Evolutionary conservation across 768 basidiomycete species (phyloP).

Genomic region (Paxillus ammoniavirescens): DNA sequence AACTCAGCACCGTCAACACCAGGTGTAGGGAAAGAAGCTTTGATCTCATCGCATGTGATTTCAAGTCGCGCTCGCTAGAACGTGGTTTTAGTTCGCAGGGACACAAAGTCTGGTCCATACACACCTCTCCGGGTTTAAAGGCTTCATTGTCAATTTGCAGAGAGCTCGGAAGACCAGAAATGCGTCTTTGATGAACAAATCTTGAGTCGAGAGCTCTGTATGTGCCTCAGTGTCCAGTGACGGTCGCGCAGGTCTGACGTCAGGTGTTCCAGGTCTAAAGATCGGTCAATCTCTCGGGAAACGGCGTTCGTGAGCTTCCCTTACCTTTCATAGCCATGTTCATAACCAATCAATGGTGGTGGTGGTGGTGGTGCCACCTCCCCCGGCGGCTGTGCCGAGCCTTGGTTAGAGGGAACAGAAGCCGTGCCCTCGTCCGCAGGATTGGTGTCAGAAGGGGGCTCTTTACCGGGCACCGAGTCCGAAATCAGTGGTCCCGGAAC

Average conservation of each 20-base stretch:
- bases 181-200: constrained; percentile 94
- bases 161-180: constrained; percentile 96
- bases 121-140: constrained; percentile 89
- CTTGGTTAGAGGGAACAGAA: constrained; percentile 3
- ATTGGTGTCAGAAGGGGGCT: constrained; percentile 1
- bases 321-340: constrained; percentile 20
- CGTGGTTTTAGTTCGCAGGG: constrained; percentile 12
- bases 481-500: constrained; percentile 1
- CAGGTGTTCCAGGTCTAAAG: constrained; percentile 11
- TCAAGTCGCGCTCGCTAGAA: constrained; percentile 87
- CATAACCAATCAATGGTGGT: constrained; percentile 2
- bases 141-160: constrained; percentile 98
- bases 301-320: not conserved
- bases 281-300: constrained; percentile 1
- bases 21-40: constrained; percentile 94
- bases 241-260: constrained; percentile 24
- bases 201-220: constrained; percentile 67
- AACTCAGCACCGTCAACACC: constrained; percentile 86
- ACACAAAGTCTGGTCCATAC: constrained; percentile 15
- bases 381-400: not conserved
- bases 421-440: not conserved
- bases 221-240: constrained; percentile 19
- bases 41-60: constrained; percentile 96
- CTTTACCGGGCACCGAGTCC: not conserved
- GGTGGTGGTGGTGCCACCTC: not conserved